phyloP scores from a whole-genome alignment of 73 alveolate genomes.

The Breviolum minutum region DNA sequence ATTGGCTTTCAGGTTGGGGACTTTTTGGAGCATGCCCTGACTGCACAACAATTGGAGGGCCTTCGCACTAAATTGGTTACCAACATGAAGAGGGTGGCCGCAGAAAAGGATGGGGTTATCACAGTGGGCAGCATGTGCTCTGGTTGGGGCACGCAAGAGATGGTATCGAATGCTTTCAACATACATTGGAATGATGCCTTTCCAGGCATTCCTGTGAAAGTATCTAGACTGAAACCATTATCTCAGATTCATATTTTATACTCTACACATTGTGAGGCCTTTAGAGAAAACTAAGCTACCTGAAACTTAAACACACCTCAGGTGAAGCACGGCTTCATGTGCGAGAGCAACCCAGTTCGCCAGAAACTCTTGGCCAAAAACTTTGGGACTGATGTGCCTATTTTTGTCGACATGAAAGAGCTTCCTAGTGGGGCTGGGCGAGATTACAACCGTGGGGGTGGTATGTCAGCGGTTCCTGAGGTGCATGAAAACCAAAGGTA shows the following conservation, averaged over 20 bases:
- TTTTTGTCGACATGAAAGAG: neutral
- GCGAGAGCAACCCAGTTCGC: neutral
- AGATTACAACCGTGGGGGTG: neutral
- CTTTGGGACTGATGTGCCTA: neutral
- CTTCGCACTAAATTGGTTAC: neutral
- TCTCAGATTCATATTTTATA: too few relatives aligned
- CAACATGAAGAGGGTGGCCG: neutral
- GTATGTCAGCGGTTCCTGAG: neutral
- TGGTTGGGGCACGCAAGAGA: constrained; percentile 20
- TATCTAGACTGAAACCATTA: neutral
- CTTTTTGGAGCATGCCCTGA: neutral
- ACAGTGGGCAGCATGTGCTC: neutral
- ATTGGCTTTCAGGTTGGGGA: neutral
- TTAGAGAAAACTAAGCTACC: neutral
- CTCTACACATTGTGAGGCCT: neutral
- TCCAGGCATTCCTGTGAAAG: neutral
- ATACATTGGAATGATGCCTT: neutral
- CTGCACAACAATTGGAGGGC: neutral
- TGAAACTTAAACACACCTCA: neutral
- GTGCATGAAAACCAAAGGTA: too few relatives aligned
- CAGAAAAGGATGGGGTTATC: neutral
- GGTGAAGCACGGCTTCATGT: constrained; percentile 18
- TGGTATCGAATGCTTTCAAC: neutral
- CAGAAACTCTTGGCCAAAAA: neutral
- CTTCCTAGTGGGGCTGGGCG: neutral